Evolutionary conservation across 805 yeast genomes (phyloP).

Genomic region (Candida boidinii): DNA sequence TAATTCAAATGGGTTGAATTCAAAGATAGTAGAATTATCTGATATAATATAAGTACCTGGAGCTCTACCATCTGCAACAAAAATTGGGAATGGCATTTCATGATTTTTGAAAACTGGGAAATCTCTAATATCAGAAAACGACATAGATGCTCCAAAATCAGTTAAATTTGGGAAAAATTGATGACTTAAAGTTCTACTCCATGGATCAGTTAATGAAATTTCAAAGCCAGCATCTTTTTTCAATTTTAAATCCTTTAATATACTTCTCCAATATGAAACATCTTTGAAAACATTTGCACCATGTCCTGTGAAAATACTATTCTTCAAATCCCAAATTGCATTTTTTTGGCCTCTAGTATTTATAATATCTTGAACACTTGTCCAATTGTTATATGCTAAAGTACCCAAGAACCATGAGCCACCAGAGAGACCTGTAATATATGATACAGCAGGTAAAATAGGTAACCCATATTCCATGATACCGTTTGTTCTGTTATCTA

Average conservation of each 20-base stretch:
- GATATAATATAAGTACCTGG: constrained; percentile 50
- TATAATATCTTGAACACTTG: constrained; percentile 54
- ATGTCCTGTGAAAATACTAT: constrained; percentile 53
- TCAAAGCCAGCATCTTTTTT: constrained; percentile 59
- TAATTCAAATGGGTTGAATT: constrained; percentile 57
- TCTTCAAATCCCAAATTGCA: constrained; percentile 61
- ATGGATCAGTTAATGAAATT: constrained; percentile 63
- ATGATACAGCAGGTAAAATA: constrained; percentile 65
- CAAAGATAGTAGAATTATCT: constrained; percentile 59
- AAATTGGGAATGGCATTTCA: constrained; percentile 66
- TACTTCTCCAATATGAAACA: constrained; percentile 41
- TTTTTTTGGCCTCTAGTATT: constrained; percentile 27
- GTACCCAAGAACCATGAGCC: constrained; percentile 79
- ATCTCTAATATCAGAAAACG: constrained; percentile 49
- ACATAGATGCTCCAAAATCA: constrained; percentile 56
- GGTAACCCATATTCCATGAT: constrained; percentile 51
- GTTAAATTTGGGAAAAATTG: constrained; percentile 59
- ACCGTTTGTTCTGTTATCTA: constrained; percentile 62
- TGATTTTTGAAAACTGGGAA: constrained; percentile 52
- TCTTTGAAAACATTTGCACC: constrained; percentile 51
- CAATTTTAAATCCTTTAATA: constrained; percentile 40
- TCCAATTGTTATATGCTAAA: constrained; percentile 61
- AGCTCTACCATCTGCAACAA: constrained; percentile 57
- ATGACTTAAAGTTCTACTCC: constrained; percentile 71
- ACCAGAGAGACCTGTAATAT: constrained; percentile 73